These are phyloP conservation scores for Pseudogymnoascus sp. DNA, from an alignment of 2,329 filamentous ascomycete species.

Conservation along the genomic window DNA sequence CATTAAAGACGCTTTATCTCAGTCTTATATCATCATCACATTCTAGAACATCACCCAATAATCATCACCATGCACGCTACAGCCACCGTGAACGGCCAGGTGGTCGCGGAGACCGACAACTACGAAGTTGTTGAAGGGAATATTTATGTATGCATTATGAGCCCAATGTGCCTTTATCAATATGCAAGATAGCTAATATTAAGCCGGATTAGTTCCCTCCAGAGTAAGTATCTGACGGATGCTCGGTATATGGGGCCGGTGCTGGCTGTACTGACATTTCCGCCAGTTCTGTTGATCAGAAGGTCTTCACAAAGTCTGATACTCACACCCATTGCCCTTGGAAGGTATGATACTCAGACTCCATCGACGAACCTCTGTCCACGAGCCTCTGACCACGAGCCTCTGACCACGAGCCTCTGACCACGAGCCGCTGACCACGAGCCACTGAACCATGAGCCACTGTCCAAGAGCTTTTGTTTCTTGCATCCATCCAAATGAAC, in stretches of 20 bases:
- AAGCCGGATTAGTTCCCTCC: constrained; percentile 27
- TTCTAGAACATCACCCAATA: background rate
- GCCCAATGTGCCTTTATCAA: background rate
- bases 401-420: no score
- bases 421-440: no score
- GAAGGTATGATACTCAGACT: constrained; percentile 25
- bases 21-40: background rate
- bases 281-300: constrained; percentile 30
- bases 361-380: background rate
- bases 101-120: constrained; percentile 36
- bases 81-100: constrained; percentile 36
- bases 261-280: constrained; percentile 10
- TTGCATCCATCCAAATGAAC: background rate
- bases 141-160: constrained; percentile 31
- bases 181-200: background rate
- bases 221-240: constrained; percentile 20
- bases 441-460: background rate
- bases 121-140: constrained; percentile 41
- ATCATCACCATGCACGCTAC: constrained; percentile 9
- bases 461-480: background rate
- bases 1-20: background rate
- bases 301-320: constrained; percentile 32
- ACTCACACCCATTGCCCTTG: constrained; percentile 36
- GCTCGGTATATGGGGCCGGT: background rate
- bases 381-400: background rate